Evolutionary conservation across 495 filamentous ascomycete genomes (phyloP).

Genomic region (Xylaria bambusicola): DNA sequence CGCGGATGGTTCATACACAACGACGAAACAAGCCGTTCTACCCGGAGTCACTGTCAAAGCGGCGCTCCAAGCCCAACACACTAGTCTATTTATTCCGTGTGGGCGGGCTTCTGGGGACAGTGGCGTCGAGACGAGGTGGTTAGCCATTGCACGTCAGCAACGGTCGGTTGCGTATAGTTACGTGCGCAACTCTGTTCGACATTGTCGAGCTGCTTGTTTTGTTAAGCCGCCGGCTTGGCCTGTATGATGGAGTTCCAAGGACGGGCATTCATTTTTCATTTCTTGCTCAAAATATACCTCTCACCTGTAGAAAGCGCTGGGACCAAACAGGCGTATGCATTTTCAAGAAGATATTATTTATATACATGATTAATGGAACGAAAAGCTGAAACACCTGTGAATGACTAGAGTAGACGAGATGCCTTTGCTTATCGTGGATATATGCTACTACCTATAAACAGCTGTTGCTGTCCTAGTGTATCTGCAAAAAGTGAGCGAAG

Average conservation of each 20-base stretch:
- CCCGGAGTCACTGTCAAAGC: background rate
- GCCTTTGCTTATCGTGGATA: too few species aligned
- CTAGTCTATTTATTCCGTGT: background rate
- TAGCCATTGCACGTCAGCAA: too few species aligned
- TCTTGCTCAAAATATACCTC: constrained; percentile 10
- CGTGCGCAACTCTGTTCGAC: background rate
- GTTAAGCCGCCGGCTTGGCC: background rate
- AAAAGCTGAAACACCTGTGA: background rate
- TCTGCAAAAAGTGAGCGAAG: too few species aligned
- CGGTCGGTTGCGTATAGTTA: background rate
- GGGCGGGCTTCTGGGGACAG: background rate
- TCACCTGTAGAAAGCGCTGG: background rate
- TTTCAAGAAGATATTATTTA: background rate
- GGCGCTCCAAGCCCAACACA: background rate
- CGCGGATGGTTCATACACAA: constrained; percentile 9
- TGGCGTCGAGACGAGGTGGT: background rate
- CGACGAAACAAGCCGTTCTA: constrained; percentile 1
- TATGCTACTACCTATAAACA: too few species aligned
- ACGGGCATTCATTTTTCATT: constrained; percentile 1
- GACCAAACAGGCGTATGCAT: background rate
- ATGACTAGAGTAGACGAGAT: too few species aligned
- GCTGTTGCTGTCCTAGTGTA: too few species aligned
- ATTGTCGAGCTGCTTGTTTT: background rate
- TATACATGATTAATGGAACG: background rate
- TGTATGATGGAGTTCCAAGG: background rate